phyloP scores from a whole-genome alignment of 1,284 basidiomycete species.

The Ceratorhiza oryzae-sativae region DNA sequence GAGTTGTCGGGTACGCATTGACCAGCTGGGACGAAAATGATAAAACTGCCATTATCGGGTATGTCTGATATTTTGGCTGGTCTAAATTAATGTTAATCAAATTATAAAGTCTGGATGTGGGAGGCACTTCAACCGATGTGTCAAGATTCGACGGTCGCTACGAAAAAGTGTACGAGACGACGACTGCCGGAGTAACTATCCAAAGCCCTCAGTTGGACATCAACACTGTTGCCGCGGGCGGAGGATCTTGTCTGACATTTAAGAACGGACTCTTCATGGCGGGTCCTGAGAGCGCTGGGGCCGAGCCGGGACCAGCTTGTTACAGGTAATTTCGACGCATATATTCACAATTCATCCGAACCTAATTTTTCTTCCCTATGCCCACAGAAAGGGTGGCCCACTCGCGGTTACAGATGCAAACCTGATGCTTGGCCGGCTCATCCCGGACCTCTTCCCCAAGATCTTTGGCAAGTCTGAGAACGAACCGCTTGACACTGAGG shows the following conservation, averaged over 20 bases:
- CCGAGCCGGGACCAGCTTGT: constrained; percentile 84
- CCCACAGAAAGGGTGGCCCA: constrained; percentile 77
- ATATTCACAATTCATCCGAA: not conserved
- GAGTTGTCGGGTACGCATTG: constrained; percentile 86
- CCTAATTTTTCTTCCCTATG: not conserved
- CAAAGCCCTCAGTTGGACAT: constrained; percentile 88
- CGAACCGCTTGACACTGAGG: constrained; percentile 77
- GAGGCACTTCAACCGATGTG: constrained; percentile 91
- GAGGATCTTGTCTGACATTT: constrained; percentile 83
- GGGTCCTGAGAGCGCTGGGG: constrained; percentile 84
- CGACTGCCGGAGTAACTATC: constrained; percentile 88
- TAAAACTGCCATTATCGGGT: constrained; percentile 78
- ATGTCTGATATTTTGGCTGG: constrained; percentile 45
- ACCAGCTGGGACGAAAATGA: constrained; percentile 79
- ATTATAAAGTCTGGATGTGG: constrained; percentile 70
- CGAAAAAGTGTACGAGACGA: constrained; percentile 90
- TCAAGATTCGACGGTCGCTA: constrained; percentile 86
- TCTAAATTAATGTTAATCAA: not conserved
- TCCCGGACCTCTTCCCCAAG: constrained; percentile 83
- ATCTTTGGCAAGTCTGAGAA: constrained; percentile 89
- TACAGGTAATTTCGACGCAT: constrained; percentile 61
- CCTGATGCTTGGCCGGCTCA: constrained; percentile 80
- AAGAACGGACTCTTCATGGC: constrained; percentile 83
- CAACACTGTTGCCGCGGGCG: constrained; percentile 88
- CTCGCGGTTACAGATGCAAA: constrained; percentile 89